phyloP scores from a whole-genome alignment of 1,139 yeast species.

The Yamadazyma blattariae region DNA sequence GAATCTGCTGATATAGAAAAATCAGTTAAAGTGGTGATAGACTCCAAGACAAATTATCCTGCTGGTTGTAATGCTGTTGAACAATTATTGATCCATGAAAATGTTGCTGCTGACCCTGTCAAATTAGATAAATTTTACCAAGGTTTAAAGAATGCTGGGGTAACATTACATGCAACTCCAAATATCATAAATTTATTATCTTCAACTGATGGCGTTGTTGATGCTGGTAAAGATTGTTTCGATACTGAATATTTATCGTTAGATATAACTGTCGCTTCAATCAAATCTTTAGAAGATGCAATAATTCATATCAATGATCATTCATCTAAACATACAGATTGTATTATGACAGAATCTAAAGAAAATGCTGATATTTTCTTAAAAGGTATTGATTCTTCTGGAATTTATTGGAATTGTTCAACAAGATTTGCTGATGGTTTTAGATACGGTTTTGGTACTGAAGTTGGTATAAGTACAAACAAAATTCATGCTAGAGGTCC shows the following conservation, averaged over 20 bases:
- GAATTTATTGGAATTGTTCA: conserved; percentile 98
- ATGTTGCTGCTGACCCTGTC: conserved; percentile 32
- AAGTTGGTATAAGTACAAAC: conserved; percentile 95
- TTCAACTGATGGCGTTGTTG: conserved; percentile 17
- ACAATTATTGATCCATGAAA: conserved; percentile 66
- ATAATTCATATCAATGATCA: conserved; percentile 81
- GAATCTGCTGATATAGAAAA: conserved; percentile 69
- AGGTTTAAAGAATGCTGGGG: conserved; percentile 59
- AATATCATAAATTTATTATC: conserved; percentile 36
- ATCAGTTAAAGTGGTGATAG: conserved; percentile 74
- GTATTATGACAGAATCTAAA: conserved; percentile 76
- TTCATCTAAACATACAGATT: conserved; percentile 96
- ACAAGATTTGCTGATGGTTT: conserved; percentile 98
- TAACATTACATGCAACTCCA: conserved; percentile 65
- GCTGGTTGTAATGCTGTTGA: conserved; percentile 99
- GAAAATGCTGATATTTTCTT: conserved; percentile 70
- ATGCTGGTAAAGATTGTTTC: conserved; percentile 60
- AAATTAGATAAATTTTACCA: conserved; percentile 44
- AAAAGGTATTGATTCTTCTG: conserved; percentile 89
- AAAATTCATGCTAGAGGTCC: conserved; percentile 99
- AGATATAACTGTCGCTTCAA: conserved; percentile 72
- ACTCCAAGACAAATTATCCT: conserved; percentile 92
- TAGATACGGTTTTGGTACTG: conserved; percentile 97
- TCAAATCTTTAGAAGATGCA: conserved; percentile 62
- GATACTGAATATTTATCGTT: conserved; percentile 79